phyloP scores from a whole-genome alignment of 805 yeast species.

The Wickerhamomyces queroliae region DNA sequence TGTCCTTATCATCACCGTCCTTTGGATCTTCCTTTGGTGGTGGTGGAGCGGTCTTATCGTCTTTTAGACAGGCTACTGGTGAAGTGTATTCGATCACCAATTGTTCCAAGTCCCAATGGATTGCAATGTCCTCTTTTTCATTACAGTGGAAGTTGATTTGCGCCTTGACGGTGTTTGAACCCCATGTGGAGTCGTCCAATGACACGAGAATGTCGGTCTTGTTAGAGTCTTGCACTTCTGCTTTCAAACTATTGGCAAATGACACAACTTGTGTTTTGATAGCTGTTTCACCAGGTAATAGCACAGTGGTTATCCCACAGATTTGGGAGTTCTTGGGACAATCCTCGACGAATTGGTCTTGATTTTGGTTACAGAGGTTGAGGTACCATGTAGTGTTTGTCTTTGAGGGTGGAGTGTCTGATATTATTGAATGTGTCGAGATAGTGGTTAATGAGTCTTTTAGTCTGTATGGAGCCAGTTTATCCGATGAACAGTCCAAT shows the following conservation, averaged over 20 bases:
- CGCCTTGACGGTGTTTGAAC: slow-evolving; percentile 45
- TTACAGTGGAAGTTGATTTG: slow-evolving; percentile 43
- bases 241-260: slow-evolving; percentile 37
- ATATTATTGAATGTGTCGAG: slow-evolving; percentile 32
- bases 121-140: slow-evolving; percentile 24
- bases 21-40: slow-evolving; percentile 18
- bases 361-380: slow-evolving; percentile 54
- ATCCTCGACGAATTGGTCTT: slow-evolving; percentile 29
- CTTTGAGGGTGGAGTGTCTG: slow-evolving; percentile 75
- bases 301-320: slow-evolving; percentile 66
- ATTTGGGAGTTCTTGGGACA: slow-evolving; percentile 73
- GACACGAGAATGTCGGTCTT: slow-evolving; percentile 29
- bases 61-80: slow-evolving; percentile 37
- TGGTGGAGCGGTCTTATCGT: slow-evolving; percentile 21
- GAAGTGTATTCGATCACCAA: slow-evolving; percentile 30
- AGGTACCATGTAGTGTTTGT: slow-evolving; percentile 62
- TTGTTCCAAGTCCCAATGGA: slow-evolving; percentile 17
- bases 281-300: slow-evolving; percentile 41
- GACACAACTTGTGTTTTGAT: slow-evolving; percentile 59
- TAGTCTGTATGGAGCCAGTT: slow-evolving; percentile 13
- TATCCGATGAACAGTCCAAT: slow-evolving; percentile 16
- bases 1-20: slow-evolving; percentile 25
- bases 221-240: slow-evolving; percentile 22
- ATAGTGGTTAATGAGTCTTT: slow-evolving; percentile 38
- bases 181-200: slow-evolving; percentile 65